Evolutionary conservation across 768 basidiomycete genomes (phyloP), one percentile per base, ranked within the genome.

Genomic region (Krasilnikovozyma curviuscula): DNA sequence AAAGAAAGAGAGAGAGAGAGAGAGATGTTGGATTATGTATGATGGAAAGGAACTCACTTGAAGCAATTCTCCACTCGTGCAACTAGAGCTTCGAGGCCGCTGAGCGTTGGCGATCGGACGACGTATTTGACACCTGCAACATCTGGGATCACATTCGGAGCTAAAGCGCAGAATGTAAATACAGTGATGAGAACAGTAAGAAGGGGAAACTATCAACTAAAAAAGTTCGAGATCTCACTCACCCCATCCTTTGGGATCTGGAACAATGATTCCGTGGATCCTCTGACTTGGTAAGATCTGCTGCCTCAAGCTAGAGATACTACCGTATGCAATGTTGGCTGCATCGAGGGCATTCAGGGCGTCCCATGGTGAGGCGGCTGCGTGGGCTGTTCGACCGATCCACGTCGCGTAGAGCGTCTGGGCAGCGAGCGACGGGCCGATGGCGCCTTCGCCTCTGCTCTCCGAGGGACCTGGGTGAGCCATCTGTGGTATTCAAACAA

Each of bases 201-300:
- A 81, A 0, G 84, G 84, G 41, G 61, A 58, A 39, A 88, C 83
- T 85, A 50, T 10, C 12, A 18, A 12, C 23, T 57, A 70, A 50
- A 56, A 79, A 81, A 75, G 59, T 85, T 85, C 2, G n/a, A n/a
- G n/a, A n/a, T n/a, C n/a, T n/a, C n/a, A n/a, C n/a, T n/a, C n/a
- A n/a, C n/a, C n/a, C n/a, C n/a, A n/a, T n/a, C n/a, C n/a, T n/a
- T n/a, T n/a, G n/a, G n/a, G n/a, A n/a, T n/a, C n/a, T n/a, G n/a
- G n/a, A n/a, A n/a, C n/a, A 28, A 88, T 70, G 41, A 82, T 69
- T 3, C 85, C 83, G 57, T 85, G 79, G 7, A 86, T 69, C 21
- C 85, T 77, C 54, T 78, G 73, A 39, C 78, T 74, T 0, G 86
- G 85, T 60, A 77, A 77, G 50, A 85, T 76, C 66, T 91, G 86